phyloP scores from a whole-genome alignment of 2,329 filamentous ascomycete genomes.

The Stylonectria norvegica region DNA sequence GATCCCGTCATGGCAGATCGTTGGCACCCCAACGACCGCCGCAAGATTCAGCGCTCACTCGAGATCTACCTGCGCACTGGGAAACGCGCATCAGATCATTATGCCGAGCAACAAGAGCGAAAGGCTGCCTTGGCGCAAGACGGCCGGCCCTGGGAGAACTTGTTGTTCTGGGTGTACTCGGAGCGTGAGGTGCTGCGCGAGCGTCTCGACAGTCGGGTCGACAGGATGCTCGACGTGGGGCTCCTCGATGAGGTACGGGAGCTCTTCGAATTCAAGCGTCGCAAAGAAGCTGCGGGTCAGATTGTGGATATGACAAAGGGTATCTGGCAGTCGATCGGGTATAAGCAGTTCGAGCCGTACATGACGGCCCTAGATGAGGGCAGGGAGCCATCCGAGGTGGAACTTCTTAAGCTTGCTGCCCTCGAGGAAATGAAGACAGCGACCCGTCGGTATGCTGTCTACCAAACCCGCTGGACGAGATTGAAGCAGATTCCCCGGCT shows the following conservation, averaged over 20 bases:
- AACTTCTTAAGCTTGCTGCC: constrained; percentile 53
- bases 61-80: constrained; percentile 88
- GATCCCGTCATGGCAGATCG: constrained; percentile 85
- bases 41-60: constrained; percentile 85
- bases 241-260: constrained; percentile 48
- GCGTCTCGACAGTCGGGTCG: constrained; percentile 73
- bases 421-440: constrained; percentile 76
- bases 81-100: constrained; percentile 77
- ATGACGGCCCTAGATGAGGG: constrained; percentile 45
- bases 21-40: constrained; percentile 91
- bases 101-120: constrained; percentile 66
- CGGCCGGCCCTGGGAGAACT: constrained; percentile 46
- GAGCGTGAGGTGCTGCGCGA: constrained; percentile 63
- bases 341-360: constrained; percentile 83
- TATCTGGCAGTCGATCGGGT: constrained; percentile 96
- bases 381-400: constrained; percentile 38
- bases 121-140: constrained; percentile 30
- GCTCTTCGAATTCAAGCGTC: constrained; percentile 41
- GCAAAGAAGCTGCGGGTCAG: constrained; percentile 41
- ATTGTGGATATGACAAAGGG: constrained; percentile 71
- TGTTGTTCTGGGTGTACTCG: constrained; percentile 87
- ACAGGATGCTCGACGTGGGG: constrained; percentile 70
- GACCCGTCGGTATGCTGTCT: constrained; percentile 82
- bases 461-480: constrained; percentile 83
- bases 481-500: constrained; percentile 74